These are phyloP conservation scores for Leptographium galeiforme DNA, from an alignment of 2,329 filamentous ascomycete species.

Conservation along the genomic window DNA sequence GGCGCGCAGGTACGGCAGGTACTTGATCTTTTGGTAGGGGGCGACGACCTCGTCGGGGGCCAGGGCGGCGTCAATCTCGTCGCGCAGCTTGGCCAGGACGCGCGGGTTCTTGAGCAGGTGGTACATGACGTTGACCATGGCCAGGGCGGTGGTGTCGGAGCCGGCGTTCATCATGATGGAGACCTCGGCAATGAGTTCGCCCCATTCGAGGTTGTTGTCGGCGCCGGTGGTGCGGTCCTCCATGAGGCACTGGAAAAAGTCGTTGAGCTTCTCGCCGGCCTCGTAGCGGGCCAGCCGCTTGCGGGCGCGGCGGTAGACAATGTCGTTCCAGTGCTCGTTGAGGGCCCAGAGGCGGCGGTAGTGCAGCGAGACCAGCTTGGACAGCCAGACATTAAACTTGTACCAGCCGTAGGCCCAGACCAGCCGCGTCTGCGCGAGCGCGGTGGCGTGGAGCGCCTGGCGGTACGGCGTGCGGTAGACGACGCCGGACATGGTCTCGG, in stretches of 20 bases:
- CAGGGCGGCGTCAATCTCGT: conserved; percentile 1
- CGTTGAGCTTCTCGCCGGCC: conserved; percentile 39
- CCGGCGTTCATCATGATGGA: conserved; percentile 15
- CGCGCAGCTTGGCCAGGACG: neutral
- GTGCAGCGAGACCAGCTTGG: conserved; percentile 28
- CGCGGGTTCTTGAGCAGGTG: conserved; percentile 10
- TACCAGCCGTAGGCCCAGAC: conserved; percentile 40
- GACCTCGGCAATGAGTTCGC: conserved; percentile 44
- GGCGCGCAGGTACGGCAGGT: conserved; percentile 32
- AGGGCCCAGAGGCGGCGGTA: conserved; percentile 25
- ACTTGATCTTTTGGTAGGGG: conserved; percentile 11
- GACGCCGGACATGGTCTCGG: conserved; percentile 29
- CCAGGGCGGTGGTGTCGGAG: conserved; percentile 15
- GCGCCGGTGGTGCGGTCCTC: conserved; percentile 25
- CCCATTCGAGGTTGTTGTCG: conserved; percentile 34
- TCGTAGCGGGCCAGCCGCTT: conserved; percentile 30
- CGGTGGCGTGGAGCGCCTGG: conserved; percentile 36
- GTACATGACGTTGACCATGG: conserved; percentile 11
- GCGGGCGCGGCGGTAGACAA: conserved; percentile 30
- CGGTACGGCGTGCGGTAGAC: conserved; percentile 32
- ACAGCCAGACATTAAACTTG: conserved; percentile 29
- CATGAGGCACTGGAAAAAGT: conserved; percentile 46
- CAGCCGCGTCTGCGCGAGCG: conserved; percentile 33
- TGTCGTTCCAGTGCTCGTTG: conserved; percentile 30
- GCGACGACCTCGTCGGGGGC: neutral